phyloP scores from a whole-genome alignment of 331 rosid genomes.

The Malus hybrid region DNA sequence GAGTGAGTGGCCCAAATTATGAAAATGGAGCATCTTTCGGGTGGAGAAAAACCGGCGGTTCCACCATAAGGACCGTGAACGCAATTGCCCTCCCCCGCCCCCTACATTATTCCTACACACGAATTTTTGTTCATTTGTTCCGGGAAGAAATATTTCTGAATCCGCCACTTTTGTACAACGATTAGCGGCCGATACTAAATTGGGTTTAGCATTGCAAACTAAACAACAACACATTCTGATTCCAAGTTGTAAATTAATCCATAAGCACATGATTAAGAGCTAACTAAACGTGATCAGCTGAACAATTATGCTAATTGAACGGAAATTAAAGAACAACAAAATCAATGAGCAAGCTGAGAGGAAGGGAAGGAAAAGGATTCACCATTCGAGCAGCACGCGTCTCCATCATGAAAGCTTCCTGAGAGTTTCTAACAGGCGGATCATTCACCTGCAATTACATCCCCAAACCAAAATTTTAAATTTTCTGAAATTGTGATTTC shows the following conservation, averaged over 20 bases:
- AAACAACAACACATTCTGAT: background rate
- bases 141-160: no score
- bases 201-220: no score
- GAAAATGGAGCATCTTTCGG: background rate
- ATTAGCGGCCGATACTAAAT: no score
- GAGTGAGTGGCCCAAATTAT: background rate
- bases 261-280: background rate
- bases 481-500: background rate
- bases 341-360: background rate
- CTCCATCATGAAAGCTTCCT: conserved; percentile 93
- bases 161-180: no score
- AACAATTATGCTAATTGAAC: background rate
- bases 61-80: no score
- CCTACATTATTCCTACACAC: no score
- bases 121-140: no score
- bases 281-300: background rate
- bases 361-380: background rate
- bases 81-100: no score
- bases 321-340: background rate
- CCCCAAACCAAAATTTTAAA: no score
- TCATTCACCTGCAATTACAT: conserved; percentile 55
- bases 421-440: conserved; percentile 80
- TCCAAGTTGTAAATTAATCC: background rate
- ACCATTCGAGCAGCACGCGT: conserved; percentile 90
- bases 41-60: background rate